Base-by-base conservation (phyloP, 768 basidiomycete species). In the Suillus paluster region DNA sequence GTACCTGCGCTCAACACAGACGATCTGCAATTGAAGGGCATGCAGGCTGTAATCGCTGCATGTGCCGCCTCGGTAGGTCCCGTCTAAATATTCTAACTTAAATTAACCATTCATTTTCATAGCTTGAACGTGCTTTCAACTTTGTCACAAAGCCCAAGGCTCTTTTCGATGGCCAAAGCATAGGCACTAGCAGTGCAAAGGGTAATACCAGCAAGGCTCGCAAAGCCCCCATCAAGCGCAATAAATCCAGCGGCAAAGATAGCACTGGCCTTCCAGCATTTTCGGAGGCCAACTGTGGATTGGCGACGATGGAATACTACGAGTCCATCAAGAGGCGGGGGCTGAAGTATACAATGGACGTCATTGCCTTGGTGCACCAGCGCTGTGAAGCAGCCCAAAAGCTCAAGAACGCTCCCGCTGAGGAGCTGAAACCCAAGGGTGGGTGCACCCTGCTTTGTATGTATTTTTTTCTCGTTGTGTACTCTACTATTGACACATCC, bases 81-180 rank as follows among this genome's bases (percentile, higher is more conserved):
- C 23, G 19, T 57, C 9, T 7, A 42, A 42, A 42, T 42, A 42
- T 44, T 8, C 56, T 57, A 38, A 54, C 48, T 34, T 38, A 25
- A 17, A 23, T 33, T 33, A 48, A 4, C 36, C 21, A 25, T 49
- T 60, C 21, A 58, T 33, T 63, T 59, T 30, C 14, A 23, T 34
- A 63, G 62, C 41, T 63, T 36, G 45, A 63, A 50, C 58, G 36
- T 52, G 61, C 61, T 21, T 12, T 61, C 9, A 27, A 50, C 19
- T 62, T 53, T 23, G 58, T 58, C 33, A 10, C 23, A 44, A 44
- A 44, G n/a, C 14, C 42, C n/a, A 44, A 44, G n/a, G 10, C 42
- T 21, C n/a, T 21, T 9, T 19, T 4, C 4, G 42, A 44, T 21
- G n/a, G 19, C 42, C 42, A 44, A n/a, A 44, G 42, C 42, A 44